A percentile compares a stretch with the other conserved stretches of the same genome.
These are phyloP conservation scores for Pythium angustatum DNA, from an alignment of 352 stramenopile species.

Conservation along the genomic window DNA sequence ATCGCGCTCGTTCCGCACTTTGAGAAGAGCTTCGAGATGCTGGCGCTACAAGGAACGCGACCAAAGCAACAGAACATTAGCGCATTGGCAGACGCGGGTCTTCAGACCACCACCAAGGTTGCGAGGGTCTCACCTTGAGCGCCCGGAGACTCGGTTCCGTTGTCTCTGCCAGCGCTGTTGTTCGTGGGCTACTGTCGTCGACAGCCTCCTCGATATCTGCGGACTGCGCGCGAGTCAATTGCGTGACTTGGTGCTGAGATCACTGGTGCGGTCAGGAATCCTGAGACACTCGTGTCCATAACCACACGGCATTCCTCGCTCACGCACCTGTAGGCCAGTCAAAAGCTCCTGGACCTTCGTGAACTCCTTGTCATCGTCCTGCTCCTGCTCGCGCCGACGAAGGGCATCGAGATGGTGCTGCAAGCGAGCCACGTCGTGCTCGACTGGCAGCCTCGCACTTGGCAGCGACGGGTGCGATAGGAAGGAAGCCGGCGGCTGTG, in stretches of 20 bases:
- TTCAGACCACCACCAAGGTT: too few species aligned
- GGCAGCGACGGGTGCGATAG: neutral
- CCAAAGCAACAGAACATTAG: neutral
- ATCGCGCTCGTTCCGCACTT: conserved; percentile 39
- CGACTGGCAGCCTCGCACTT: neutral
- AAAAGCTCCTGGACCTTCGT: conserved; percentile 42
- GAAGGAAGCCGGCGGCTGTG: neutral
- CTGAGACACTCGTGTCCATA: neutral
- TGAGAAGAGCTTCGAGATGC: conserved; percentile 37
- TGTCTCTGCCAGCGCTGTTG: neutral
- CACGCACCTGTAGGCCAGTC: conserved; percentile 20
- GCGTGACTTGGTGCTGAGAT: conserved; percentile 26
- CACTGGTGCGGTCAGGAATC: conserved; percentile 23
- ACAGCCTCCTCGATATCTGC: neutral
- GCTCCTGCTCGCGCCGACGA: conserved; percentile 4
- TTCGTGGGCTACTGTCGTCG: neutral
- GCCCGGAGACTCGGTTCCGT: conserved; percentile 11
- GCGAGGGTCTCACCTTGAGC: conserved; percentile 23
- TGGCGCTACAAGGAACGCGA: conserved; percentile 12
- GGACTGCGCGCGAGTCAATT: conserved; percentile 6
- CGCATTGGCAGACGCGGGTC: neutral
- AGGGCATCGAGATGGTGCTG: conserved; percentile 13
- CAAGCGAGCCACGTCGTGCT: conserved; percentile 1
- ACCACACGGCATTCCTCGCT: neutral
- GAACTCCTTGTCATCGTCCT: conserved; percentile 35